Evolutionary conservation across 352 stramenopile genomes (phyloP).

Genomic region (Phytophthora fragariae): DNA sequence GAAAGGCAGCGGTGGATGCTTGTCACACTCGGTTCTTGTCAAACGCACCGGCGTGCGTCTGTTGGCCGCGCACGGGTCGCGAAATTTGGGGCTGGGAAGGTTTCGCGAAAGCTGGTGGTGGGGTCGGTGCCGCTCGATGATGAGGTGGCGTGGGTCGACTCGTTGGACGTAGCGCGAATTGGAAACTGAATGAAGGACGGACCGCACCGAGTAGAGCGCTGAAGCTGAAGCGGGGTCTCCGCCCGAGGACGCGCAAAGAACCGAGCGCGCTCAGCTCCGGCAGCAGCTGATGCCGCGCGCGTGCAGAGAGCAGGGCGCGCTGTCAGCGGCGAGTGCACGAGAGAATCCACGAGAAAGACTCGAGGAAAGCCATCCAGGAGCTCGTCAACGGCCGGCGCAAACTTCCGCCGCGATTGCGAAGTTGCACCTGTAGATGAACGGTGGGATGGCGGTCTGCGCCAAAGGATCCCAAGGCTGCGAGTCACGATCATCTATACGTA

Average conservation of each 20-base stretch:
- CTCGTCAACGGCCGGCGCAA: constrained; percentile 35
- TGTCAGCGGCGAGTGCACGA: constrained; percentile 26
- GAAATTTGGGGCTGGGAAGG: constrained; percentile 34
- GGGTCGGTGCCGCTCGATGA: constrained; percentile 20
- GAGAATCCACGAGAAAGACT: constrained; percentile 34
- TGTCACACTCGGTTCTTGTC: constrained; percentile 42
- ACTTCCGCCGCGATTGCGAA: constrained; percentile 29
- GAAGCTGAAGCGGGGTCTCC: constrained; percentile 18
- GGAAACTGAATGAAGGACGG: constrained; percentile 23
- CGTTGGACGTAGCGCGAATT: constrained; percentile 18
- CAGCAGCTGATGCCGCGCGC: constrained; percentile 27
- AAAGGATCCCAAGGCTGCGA: neutral
- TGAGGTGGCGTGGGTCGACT: constrained; percentile 20
- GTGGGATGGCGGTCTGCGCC: constrained; percentile 13
- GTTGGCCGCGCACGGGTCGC: constrained; percentile 20
- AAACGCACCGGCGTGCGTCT: constrained; percentile 40
- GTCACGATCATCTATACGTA: neutral
- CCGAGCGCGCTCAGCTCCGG: constrained; percentile 31
- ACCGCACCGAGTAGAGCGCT: neutral
- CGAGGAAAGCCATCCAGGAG: constrained; percentile 12
- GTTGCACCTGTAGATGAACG: neutral
- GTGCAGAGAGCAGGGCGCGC: constrained; percentile 13
- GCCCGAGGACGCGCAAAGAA: constrained; percentile 35
- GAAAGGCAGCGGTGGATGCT: constrained; percentile 40
- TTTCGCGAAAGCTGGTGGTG: constrained; percentile 27